Conservation (phyloP, 805 yeast genomes). For the Saturnispora ahearnii region DNA sequence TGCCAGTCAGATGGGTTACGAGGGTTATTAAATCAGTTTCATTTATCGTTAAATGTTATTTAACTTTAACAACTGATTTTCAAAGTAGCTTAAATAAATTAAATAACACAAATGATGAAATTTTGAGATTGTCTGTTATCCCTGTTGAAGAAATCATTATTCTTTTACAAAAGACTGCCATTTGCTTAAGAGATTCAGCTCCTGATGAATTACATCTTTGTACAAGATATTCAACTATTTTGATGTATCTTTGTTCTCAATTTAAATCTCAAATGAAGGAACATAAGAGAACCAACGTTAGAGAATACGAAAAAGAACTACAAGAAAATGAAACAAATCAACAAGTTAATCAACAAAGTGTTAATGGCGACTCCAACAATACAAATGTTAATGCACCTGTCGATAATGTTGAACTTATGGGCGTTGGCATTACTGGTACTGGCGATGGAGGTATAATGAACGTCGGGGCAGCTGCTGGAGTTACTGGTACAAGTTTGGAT, state of each 20-base stretch:
- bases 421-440: slow-evolving; percentile 2
- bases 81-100: not conserved
- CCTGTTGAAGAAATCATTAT: slow-evolving; percentile 63
- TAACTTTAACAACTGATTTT: slow-evolving; percentile 41
- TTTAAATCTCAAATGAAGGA: slow-evolving; percentile 40
- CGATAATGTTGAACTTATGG: not conserved
- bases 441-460: slow-evolving; percentile 6
- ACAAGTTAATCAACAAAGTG: not conserved
- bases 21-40: slow-evolving; percentile 83
- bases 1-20: slow-evolving; percentile 92
- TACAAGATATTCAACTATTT: slow-evolving; percentile 65
- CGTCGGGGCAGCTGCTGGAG: slow-evolving; percentile 2
- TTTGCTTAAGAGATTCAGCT: slow-evolving; percentile 67
- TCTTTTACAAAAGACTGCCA: slow-evolving; percentile 63
- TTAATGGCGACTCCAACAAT: not conserved
- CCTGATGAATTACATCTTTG: slow-evolving; percentile 87
- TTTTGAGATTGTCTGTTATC: slow-evolving; percentile 49
- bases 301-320: slow-evolving; percentile 11
- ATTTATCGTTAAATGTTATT: slow-evolving; percentile 76
- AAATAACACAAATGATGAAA: slow-evolving; percentile 15
- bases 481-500: slow-evolving; percentile 2
- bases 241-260: slow-evolving; percentile 69
- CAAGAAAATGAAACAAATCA: slow-evolving; percentile 3
- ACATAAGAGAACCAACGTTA: slow-evolving; percentile 9
- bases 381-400: not conserved